A percentile compares a stretch with the other conserved stretches of the same genome.
These are phyloP conservation scores for Elsinoe arachidis DNA, from an alignment of 2,329 filamentous ascomycete genomes.

Conservation along the genomic window DNA sequence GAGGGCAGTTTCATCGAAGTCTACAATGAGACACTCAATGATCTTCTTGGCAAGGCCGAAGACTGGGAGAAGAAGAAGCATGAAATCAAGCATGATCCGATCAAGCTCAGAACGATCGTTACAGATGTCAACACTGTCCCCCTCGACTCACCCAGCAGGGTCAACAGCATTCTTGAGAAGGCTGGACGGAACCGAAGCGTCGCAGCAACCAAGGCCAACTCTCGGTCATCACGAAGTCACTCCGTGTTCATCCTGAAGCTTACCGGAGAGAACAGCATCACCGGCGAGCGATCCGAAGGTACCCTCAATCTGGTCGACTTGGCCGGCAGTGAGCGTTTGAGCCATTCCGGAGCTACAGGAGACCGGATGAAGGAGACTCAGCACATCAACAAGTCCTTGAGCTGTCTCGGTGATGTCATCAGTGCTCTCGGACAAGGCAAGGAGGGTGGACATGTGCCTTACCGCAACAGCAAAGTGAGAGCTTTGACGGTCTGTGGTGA, in stretches of 20 bases:
- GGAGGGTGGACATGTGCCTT: slow-evolving; percentile 68
- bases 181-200: slow-evolving; percentile 84
- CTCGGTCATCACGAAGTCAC: slow-evolving; percentile 86
- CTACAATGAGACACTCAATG: slow-evolving; percentile 95
- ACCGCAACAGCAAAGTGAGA: slow-evolving; percentile 81
- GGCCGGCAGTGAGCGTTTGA: slow-evolving; percentile 83
- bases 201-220: slow-evolving; percentile 94
- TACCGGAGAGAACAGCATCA: slow-evolving; percentile 58
- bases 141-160: slow-evolving; percentile 69
- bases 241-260: slow-evolving; percentile 85
- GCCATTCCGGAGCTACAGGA: slow-evolving; percentile 77
- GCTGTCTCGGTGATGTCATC: slow-evolving; percentile 89
- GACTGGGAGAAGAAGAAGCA: slow-evolving; percentile 73
- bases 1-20: slow-evolving; percentile 94
- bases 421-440: slow-evolving; percentile 79
- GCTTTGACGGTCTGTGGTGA: neutral
- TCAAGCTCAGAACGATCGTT: slow-evolving; percentile 71
- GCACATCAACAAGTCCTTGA: slow-evolving; percentile 92
- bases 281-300: slow-evolving; percentile 78
- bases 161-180: slow-evolving; percentile 68
- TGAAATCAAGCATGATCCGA: slow-evolving; percentile 79
- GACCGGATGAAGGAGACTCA: slow-evolving; percentile 88
- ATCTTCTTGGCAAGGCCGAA: slow-evolving; percentile 66
- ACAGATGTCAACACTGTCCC: slow-evolving; percentile 68
- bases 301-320: slow-evolving; percentile 93